Conservation (phyloP, 1,284 basidiomycete species). For the Rugosomyces carneus region DNA sequence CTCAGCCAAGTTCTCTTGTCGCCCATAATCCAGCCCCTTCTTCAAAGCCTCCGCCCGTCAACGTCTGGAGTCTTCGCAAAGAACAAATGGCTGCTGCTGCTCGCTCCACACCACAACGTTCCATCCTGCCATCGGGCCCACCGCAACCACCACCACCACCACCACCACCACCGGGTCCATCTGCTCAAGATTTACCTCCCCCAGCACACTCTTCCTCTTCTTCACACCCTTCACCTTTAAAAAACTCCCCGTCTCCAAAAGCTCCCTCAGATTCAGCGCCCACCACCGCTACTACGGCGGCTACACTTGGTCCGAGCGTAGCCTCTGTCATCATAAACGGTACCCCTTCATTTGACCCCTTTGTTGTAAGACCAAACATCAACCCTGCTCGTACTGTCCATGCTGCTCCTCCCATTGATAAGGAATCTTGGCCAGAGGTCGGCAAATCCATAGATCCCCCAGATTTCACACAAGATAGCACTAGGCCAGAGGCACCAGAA, state of each 20-base stretch:
- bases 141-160: no score
- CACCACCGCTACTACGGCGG: neutral
- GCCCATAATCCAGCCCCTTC: slow-evolving; percentile 1
- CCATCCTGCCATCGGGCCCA: no score
- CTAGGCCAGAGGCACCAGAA: slow-evolving; percentile 1
- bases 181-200: slow-evolving; percentile 6
- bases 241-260: slow-evolving; percentile 2
- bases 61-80: slow-evolving; percentile 46
- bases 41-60: slow-evolving; percentile 28
- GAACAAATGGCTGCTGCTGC: slow-evolving; percentile 39
- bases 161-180: slow-evolving; percentile 11
- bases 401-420: slow-evolving; percentile 27
- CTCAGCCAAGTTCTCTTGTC: neutral
- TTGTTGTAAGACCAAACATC: slow-evolving; percentile 34
- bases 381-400: slow-evolving; percentile 11
- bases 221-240: neutral
- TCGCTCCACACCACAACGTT: slow-evolving; percentile 16
- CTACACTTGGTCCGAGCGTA: slow-evolving; percentile 11
- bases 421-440: slow-evolving; percentile 44
- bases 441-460: slow-evolving; percentile 25
- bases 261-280: slow-evolving; percentile 6
- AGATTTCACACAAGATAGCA: slow-evolving; percentile 3
- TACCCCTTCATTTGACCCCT: slow-evolving; percentile 33
- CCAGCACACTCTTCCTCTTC: neutral
- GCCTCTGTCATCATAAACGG: slow-evolving; percentile 1